Conservation (phyloP, 352 stramenopile genomes). For the Pythium sukuiense region DNA sequence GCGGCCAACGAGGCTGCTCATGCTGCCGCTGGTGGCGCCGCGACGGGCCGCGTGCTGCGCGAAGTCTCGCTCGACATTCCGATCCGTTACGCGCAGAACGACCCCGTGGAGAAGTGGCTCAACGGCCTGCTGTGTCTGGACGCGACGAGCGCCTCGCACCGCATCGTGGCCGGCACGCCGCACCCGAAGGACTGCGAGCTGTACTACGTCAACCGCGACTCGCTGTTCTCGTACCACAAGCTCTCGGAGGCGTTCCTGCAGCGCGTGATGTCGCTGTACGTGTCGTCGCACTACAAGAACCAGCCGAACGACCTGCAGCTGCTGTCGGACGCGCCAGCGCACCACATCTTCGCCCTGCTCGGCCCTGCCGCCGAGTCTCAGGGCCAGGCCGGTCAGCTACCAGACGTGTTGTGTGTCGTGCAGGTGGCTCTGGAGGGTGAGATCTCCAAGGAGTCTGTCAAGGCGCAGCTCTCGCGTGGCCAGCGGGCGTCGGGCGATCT, state of each 20-base stretch:
- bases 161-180: slow-evolving; percentile 92
- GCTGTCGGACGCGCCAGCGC: slow-evolving; percentile 97
- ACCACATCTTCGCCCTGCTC: slow-evolving; percentile 98
- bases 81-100: slow-evolving; percentile 96
- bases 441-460: slow-evolving; percentile 96
- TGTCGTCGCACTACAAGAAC: slow-evolving; percentile 99
- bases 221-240: slow-evolving; percentile 99
- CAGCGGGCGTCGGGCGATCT: slow-evolving; percentile 97
- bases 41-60: slow-evolving; percentile 80
- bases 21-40: slow-evolving; percentile 31
- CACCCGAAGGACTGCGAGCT: slow-evolving; percentile 97
- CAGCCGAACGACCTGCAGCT: slow-evolving; percentile 99
- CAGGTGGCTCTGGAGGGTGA: slow-evolving; percentile 97
- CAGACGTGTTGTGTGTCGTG: slow-evolving; percentile 98
- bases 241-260: slow-evolving; percentile 96
- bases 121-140: slow-evolving; percentile 98
- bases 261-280: slow-evolving; percentile 95
- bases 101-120: slow-evolving; percentile 98
- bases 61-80: slow-evolving; percentile 97
- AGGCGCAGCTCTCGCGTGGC: slow-evolving; percentile 94
- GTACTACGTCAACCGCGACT: slow-evolving; percentile 98
- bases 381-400: slow-evolving; percentile 89
- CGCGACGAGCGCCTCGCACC: slow-evolving; percentile 70
- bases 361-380: slow-evolving; percentile 92
- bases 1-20: slow-evolving; percentile 88